phyloP scores from a whole-genome alignment of 495 filamentous ascomycete species.

The Penicillium manginii region DNA sequence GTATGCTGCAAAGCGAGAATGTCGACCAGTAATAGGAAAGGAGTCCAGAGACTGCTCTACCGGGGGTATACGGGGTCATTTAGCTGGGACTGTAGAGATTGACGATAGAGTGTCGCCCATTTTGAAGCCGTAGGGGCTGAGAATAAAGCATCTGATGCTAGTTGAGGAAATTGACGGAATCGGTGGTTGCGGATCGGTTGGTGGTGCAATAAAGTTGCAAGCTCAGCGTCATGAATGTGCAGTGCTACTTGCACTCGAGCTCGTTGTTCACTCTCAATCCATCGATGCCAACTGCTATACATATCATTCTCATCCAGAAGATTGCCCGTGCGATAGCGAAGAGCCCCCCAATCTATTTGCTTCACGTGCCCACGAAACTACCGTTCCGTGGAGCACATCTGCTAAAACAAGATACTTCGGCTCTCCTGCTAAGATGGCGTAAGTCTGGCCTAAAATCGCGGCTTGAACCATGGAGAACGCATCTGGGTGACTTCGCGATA shows the following conservation, averaged over 20 bases:
- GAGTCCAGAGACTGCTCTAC: not conserved
- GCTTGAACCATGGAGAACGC: slow-evolving; percentile 43
- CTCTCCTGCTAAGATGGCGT: slow-evolving; percentile 39
- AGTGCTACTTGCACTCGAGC: slow-evolving; percentile 29
- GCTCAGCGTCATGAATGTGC: slow-evolving; percentile 40
- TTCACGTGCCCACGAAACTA: slow-evolving; percentile 40
- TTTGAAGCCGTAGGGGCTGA: slow-evolving; percentile 34
- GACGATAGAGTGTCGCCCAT: slow-evolving; percentile 28
- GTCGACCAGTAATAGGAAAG: slow-evolving; percentile 7
- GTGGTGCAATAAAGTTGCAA: slow-evolving; percentile 39
- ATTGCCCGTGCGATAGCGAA: slow-evolving; percentile 17
- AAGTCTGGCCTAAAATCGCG: slow-evolving; percentile 43
- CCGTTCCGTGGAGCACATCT: slow-evolving; percentile 45
- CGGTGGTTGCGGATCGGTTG: slow-evolving; percentile 36
- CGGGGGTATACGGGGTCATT: not conserved
- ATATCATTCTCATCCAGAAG: slow-evolving; percentile 14
- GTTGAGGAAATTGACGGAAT: slow-evolving; percentile 19
- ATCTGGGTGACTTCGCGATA: slow-evolving; percentile 27
- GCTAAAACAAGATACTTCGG: slow-evolving; percentile 32
- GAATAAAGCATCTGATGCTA: slow-evolving; percentile 33
- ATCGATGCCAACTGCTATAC: slow-evolving; percentile 27
- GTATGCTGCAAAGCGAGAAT: slow-evolving; percentile 28
- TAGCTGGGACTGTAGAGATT: not conserved
- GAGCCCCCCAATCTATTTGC: slow-evolving; percentile 16
- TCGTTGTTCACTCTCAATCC: slow-evolving; percentile 23